Base-by-base conservation (phyloP, 495 filamentous ascomycete genomes). In the Trichocladium uniseriatum region DNA sequence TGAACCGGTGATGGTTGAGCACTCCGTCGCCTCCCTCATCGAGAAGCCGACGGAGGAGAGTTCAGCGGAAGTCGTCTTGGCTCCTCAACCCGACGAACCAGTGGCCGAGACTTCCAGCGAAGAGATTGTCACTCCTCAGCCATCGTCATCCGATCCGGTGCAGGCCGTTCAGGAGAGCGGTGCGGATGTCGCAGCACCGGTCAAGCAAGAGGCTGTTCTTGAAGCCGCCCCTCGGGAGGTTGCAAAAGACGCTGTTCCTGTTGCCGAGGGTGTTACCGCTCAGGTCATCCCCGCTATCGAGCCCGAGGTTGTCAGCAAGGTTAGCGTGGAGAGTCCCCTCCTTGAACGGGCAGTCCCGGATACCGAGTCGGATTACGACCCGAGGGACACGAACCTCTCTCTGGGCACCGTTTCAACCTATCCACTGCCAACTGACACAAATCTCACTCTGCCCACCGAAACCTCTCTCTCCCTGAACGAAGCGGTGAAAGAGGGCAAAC, bases 341-440 rank as follows among this genome's bases (percentile, higher is more conserved):
- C 21, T 44, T 13, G 31, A n/a, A 16, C 45, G 24, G 34, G 7
- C 45, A 24, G 15, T 39, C 3, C 22, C 19, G 6, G 21, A 38
- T 1, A 34, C 32, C 3, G 24, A 27, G 9, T 38, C 48, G 18
- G 46, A 55, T 22, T 37, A 42, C 21, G 49, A 45, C 38, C 44
- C 53, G 0, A 46, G 40, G 14, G 48, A 45, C 6, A 51, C 53
- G 19, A 48, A 15, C 37, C 22, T 48, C 18, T 50, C 53, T 14
- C 24, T 55, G 21, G 36, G 11, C 15, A 43, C 48, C 15, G 45
- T 39, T 29, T 34, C 47, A 1, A 55, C 52, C 18, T 46, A 55
- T 38, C 52, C 52, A 34, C 29, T 50, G 29, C 52, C 52, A 5
- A 55, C 45, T 13, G 52, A 55, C 3, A 54, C 52, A 13, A 45